These are phyloP conservation scores for Sphaerulina vaccinii DNA, from an alignment of 2,329 filamentous ascomycete species.

Conservation along the genomic window DNA sequence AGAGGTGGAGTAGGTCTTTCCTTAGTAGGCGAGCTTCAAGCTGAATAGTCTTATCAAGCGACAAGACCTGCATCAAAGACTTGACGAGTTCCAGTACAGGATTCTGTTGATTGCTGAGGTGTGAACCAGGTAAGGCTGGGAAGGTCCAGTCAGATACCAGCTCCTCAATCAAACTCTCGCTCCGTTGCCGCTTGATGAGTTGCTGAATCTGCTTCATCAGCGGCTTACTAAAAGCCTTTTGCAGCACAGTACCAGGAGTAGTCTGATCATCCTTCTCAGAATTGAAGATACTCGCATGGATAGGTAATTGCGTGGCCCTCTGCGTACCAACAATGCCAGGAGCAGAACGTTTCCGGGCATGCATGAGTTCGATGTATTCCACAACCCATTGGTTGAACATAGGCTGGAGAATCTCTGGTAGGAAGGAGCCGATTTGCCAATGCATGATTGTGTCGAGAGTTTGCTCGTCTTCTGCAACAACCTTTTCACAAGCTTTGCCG, in stretches of 20 bases:
- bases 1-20: slow-evolving; percentile 83
- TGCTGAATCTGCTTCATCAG: slow-evolving; percentile 82
- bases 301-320: slow-evolving; percentile 60
- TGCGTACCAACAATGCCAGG: slow-evolving; percentile 42
- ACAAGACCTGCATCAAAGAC: slow-evolving; percentile 85
- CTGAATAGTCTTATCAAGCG: slow-evolving; percentile 83
- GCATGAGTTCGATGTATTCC: slow-evolving; percentile 94
- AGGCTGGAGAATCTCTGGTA: slow-evolving; percentile 76
- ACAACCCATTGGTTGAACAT: slow-evolving; percentile 90
- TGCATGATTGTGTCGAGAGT: slow-evolving; percentile 91
- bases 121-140: slow-evolving; percentile 73
- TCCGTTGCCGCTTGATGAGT: slow-evolving; percentile 81
- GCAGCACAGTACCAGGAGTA: slow-evolving; percentile 63
- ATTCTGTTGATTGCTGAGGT: slow-evolving; percentile 63
- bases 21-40: slow-evolving; percentile 84
- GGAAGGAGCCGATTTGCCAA: slow-evolving; percentile 92
- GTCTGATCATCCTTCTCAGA: slow-evolving; percentile 60
- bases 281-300: slow-evolving; percentile 54
- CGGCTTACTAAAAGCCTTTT: slow-evolving; percentile 82
- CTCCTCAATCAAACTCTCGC: slow-evolving; percentile 85
- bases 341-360: slow-evolving; percentile 72
- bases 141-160: slow-evolving; percentile 84
- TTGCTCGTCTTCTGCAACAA: slow-evolving; percentile 73
- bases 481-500: slow-evolving; percentile 83
- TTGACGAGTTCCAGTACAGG: slow-evolving; percentile 90